Conservation (phyloP, 2,329 filamentous ascomycete genomes). For the Hymenoscyphus salicellus region DNA sequence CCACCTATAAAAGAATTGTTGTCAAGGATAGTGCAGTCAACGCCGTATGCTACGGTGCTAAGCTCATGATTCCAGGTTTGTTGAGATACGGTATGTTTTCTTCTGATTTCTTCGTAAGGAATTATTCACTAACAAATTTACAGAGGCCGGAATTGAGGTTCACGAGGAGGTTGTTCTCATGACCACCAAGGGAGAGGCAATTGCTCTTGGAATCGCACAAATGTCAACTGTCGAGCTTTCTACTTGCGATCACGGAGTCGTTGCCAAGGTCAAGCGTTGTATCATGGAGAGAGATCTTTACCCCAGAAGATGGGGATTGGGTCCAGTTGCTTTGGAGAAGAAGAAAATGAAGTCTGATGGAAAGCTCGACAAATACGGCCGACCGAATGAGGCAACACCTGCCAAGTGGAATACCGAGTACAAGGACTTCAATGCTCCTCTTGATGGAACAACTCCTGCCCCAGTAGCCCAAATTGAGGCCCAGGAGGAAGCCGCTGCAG, state of each 20-base stretch:
- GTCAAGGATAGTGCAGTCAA: constrained; percentile 97
- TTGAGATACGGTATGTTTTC: constrained; percentile 73
- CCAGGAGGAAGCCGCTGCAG: constrained; percentile 40
- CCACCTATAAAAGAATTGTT: constrained; percentile 91
- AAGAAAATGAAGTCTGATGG: constrained; percentile 99
- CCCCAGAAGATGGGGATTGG: constrained; percentile 93
- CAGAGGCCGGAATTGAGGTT: constrained; percentile 85
- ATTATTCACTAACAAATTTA: constrained; percentile 32
- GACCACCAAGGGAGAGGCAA: constrained; percentile 98
- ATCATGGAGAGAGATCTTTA: constrained; percentile 99
- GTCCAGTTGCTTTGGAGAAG: constrained; percentile 90
- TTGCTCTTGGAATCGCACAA: constrained; percentile 91
- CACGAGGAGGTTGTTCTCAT: constrained; percentile 97
- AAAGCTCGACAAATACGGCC: constrained; percentile 97
- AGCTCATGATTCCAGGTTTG: constrained; percentile 97
- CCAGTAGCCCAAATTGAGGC: constrained; percentile 42
- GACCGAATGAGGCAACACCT: constrained; percentile 87
- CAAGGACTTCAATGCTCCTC: constrained; percentile 74
- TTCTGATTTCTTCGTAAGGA: not conserved
- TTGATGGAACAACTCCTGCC: constrained; percentile 42
- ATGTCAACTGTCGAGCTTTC: constrained; percentile 98
- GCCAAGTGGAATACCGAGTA: constrained; percentile 90
- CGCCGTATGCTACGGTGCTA: constrained; percentile 96
- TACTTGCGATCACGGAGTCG: constrained; percentile 94
- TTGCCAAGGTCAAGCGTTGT: constrained; percentile 98